A percentile compares a stretch with the other conserved stretches of the same genome.
phyloP scores from a whole-genome alignment of 306 rosid species.

The Acacia confusa region DNA sequence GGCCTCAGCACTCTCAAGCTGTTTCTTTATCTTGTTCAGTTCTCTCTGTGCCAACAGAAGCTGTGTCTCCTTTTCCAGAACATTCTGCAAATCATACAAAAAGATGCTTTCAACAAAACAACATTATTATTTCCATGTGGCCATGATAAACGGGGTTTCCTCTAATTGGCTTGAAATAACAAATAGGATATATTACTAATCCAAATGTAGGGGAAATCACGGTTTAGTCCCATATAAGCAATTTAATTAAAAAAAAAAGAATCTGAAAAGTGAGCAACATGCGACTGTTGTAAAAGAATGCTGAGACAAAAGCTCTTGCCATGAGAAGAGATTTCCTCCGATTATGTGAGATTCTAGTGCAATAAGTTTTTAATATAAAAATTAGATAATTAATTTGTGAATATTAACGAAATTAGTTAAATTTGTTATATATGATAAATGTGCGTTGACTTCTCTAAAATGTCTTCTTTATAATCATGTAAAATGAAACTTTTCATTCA shows the following conservation, averaged over 20 bases:
- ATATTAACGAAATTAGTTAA: too few species aligned
- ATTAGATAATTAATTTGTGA: too few species aligned
- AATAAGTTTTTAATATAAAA: too few species aligned
- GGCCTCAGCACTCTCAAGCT: constrained; percentile 45
- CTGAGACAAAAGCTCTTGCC: not conserved
- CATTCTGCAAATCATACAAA: constrained; percentile 51
- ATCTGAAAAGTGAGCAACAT: too few species aligned
- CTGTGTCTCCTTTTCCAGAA: constrained; percentile 77
- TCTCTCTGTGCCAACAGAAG: constrained; percentile 78
- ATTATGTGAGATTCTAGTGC: not conserved
- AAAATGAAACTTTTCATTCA: too few species aligned
- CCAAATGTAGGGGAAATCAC: too few species aligned
- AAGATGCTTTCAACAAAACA: not conserved
- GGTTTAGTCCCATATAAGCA: too few species aligned
- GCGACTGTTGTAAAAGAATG: not conserved
- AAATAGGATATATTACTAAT: not conserved
- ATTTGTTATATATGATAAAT: accelerated
- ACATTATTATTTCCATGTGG: not conserved
- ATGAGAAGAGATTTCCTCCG: not conserved
- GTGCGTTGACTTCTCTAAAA: too few species aligned
- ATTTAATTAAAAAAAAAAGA: too few species aligned
- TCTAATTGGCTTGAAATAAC: not conserved
- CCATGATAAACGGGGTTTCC: not conserved
- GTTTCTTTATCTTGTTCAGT: constrained; percentile 57
- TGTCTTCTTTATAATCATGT: too few species aligned